These are phyloP conservation scores for Helotiales sp. DNA, from an alignment of 2,329 filamentous ascomycete genomes.

Conservation along the genomic window DNA sequence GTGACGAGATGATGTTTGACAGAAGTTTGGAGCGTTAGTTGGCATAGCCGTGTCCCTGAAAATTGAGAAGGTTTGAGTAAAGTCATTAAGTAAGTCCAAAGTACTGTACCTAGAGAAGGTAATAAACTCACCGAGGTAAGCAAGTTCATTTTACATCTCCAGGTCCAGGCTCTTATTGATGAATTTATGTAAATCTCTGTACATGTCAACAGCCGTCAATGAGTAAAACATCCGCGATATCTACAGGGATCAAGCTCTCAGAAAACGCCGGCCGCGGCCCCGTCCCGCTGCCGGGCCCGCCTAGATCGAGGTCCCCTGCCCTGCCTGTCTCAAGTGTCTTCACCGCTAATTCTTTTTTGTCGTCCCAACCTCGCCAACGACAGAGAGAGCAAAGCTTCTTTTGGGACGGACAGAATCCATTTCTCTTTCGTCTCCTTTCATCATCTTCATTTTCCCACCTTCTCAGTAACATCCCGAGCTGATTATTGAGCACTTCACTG, in stretches of 20 bases:
- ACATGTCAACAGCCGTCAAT: too few relatives aligned
- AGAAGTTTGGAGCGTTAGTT: too few relatives aligned
- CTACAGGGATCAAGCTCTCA: neutral
- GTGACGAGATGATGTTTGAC: too few relatives aligned
- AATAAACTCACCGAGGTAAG: too few relatives aligned
- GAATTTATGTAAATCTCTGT: too few relatives aligned
- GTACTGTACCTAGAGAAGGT: too few relatives aligned
- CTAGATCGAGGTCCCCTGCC: neutral
- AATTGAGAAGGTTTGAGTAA: too few relatives aligned
- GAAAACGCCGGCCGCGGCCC: neutral
- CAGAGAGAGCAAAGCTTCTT: neutral
- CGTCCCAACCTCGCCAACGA: neutral
- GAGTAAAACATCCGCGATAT: too few relatives aligned
- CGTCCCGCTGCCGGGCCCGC: neutral
- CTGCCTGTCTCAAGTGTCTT: neutral
- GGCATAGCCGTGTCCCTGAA: too few relatives aligned
- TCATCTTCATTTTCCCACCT: neutral
- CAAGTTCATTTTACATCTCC: too few relatives aligned
- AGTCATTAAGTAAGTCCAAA: too few relatives aligned
- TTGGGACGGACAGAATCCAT: neutral
- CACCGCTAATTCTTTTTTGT: conserved; percentile 3
- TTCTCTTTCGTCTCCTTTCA: neutral
- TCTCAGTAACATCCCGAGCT: neutral
- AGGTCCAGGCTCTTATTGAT: too few relatives aligned
- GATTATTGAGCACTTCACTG: neutral